Base-by-base conservation (phyloP, 768 basidiomycete genomes). In the Thelephora aurantiotincta region DNA sequence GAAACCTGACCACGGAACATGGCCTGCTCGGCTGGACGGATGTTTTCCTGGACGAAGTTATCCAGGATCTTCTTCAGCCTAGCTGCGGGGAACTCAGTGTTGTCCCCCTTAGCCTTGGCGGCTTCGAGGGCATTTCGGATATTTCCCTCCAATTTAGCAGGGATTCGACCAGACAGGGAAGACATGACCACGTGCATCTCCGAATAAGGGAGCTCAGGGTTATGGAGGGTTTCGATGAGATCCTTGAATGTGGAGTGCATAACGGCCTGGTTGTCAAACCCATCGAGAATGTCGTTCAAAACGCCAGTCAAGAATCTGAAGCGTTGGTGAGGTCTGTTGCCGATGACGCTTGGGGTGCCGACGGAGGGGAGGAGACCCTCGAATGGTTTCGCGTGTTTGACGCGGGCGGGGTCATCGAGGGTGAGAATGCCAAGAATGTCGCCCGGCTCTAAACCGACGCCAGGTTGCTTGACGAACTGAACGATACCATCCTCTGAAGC, bases 371-470 rank as follows among this genome's bases (percentile, higher is more conserved):
- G 77, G 38, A 92, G 82, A 46, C 91, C 92, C 58, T 97, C 92
- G 62, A 97, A 98, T 2, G 94, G 94, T 67, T 94, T 97, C 50
- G 96, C 94, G 60, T 98, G 94, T 60, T 90, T 96, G 60, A 98
- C 96, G 48, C 91, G 90, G 49, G 78, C 75, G 35, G 94, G 96
- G 62, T 98, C 93, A 58, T 98, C 96, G 49, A 98, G 78, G 7
- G 91, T 88, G 48, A 98, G 73, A 57, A 98, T 93, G 65, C 96
- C 96, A 50, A 99, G 79, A 48, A 99, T 92, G 63, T 97, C 96
- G 20, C 96, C 96, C 11, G 93, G 90, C 53, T 94, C 89, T 47
- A 99, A 77, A 54, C 89, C 92, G 59, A 93, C 89, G 57, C 96
- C 96, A 48, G 96, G 89, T 62, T 99, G 96, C 67, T 98, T 99